A percentile compares a stretch with the other conserved stretches of the same genome.
phyloP scores from a whole-genome alignment of 257 asterid species.

The Solanum sejunctum region DNA sequence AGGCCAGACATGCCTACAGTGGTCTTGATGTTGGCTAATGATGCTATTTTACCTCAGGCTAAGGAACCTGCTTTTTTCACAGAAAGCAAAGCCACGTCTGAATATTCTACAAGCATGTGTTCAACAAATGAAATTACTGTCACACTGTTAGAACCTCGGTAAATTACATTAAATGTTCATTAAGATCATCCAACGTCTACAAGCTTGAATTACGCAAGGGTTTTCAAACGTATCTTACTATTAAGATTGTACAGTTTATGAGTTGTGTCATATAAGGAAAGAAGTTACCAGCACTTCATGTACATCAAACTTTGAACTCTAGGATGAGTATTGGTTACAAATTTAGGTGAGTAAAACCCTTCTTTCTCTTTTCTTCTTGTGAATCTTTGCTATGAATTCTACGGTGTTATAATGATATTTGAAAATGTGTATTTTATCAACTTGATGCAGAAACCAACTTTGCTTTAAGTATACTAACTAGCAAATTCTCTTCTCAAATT shows the following conservation, averaged over 20 bases:
- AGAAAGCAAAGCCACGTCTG: not conserved
- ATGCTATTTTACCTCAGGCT: not conserved
- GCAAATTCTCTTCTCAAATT: not conserved
- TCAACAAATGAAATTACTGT: not conserved
- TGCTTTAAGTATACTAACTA: not conserved
- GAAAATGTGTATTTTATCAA: not conserved
- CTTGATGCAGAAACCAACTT: not conserved
- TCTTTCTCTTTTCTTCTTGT: not conserved
- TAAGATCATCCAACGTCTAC: not conserved
- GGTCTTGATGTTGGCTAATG: not conserved
- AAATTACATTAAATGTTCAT: not conserved
- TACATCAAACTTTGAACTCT: not conserved
- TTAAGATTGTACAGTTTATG: not conserved
- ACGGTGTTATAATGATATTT: not conserved
- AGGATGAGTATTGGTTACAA: not conserved
- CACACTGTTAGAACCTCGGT: not conserved
- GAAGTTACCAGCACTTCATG: not conserved
- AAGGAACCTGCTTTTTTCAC: slow-evolving; percentile 1
- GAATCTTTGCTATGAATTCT: not conserved
- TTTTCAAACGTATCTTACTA: not conserved
- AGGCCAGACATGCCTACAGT: not conserved
- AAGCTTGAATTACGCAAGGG: not conserved
- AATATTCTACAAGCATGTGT: not conserved
- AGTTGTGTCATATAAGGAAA: not conserved
- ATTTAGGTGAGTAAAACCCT: not conserved